Evolutionary conservation across 2,329 filamentous ascomycete species (phyloP), one percentile per base, ranked within the genome.

Genomic region (Xylariaceae sp.): DNA sequence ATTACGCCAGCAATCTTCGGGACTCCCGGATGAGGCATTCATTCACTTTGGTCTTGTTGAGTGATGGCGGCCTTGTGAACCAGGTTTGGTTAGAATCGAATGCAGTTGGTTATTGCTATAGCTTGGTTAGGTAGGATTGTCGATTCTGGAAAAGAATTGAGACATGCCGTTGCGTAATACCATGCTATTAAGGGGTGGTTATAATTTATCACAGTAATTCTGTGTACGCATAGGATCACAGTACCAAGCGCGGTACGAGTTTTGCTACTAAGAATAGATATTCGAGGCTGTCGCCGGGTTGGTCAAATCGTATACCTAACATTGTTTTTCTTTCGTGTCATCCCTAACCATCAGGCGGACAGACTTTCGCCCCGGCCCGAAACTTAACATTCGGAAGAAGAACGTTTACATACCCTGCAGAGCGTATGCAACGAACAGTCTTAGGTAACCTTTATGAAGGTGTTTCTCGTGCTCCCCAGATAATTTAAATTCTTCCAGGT

Each of bases 231-330:
- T 49, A 5, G 26, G 20, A 19, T 4, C 23, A 26, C 23, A 26
- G 23, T 26, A 26, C 23, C 9, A 4, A 26, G 23, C 37, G 16
- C 41, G n/a, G 20, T 21, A 40, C 20, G n/a, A 26, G 12, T 9
- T 21, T 47, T 59, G 20, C 57, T 60, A 60, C 57, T 60, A 60
- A 56, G 44, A 56, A 60, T 60, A 60, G 57, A 54, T 26, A 12
- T 41, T 20, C 12, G 21, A 37, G 29, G 51, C 40, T 37, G 32
- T 16, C 14, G 32, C 12, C 14, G 32, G 32, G 32, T 16, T 16
- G 32, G 32, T 37, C 32, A 37, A 37, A 37, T 37, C 32, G 32
- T 37, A 29, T 10, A 29, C 10, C 6, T 10, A 37, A 44, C 2
- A 14, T 20, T 12, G 14, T 44, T 20, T 2, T 3, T 21, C 16